Conservation (phyloP, 2,329 filamentous ascomycete species). For the Pseudopyrenochaeta lycopersici region DNA sequence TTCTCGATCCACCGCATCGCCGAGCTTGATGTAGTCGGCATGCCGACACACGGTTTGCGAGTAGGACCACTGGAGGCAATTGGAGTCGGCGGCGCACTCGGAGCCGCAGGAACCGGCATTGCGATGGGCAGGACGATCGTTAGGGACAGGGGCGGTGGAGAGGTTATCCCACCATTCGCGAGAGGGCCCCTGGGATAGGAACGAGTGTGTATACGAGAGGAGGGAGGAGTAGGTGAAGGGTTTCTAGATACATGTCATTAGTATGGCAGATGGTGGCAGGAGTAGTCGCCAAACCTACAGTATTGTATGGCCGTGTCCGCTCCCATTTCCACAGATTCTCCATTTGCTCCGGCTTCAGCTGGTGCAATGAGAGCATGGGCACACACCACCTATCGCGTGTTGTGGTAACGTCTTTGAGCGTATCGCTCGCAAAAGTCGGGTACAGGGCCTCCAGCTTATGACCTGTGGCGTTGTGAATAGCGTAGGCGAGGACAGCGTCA, state of each 20-base stretch:
- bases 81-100: constrained; percentile 43
- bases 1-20: constrained; percentile 43
- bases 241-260: constrained; percentile 28
- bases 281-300: constrained; percentile 21
- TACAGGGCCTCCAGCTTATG: constrained; percentile 48
- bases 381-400: constrained; percentile 54
- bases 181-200: constrained; percentile 41
- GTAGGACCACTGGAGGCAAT: constrained; percentile 49
- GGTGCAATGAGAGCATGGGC: constrained; percentile 53
- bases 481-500: constrained; percentile 50
- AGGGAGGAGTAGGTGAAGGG: constrained; percentile 49
- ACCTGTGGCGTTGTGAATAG: constrained; percentile 48
- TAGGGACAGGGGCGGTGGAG: constrained; percentile 42
- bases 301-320: constrained; percentile 46
- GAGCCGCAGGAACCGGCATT: constrained; percentile 45
- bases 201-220: constrained; percentile 48
- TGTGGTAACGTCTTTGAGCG: constrained; percentile 57
- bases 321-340: constrained; percentile 60
- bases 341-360: constrained; percentile 57
- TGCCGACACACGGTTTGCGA: constrained; percentile 50
- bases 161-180: constrained; percentile 49
- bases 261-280: neutral
- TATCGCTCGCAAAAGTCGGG: constrained; percentile 54
- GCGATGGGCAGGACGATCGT: constrained; percentile 45
- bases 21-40: constrained; percentile 46